Conservation (phyloP, 768 basidiomycete genomes). For the Amanita exitialis region DNA sequence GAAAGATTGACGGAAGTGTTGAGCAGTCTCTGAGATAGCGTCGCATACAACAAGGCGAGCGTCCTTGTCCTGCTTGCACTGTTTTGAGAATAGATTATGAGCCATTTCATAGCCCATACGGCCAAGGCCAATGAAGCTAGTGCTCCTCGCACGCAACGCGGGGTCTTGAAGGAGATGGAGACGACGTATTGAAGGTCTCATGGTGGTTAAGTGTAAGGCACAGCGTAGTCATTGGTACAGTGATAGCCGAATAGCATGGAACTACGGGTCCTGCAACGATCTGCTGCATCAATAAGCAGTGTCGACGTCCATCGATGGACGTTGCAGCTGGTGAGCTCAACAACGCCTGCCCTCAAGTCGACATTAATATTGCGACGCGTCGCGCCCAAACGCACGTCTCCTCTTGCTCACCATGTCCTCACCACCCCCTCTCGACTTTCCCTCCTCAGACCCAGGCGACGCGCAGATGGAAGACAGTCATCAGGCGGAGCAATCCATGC, state of each 20-base stretch:
- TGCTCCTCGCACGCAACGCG: conserved; percentile 34
- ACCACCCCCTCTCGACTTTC: conserved; percentile 54
- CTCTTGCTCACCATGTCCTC: conserved; percentile 43
- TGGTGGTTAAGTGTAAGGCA: conserved; percentile 14
- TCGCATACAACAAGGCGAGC: conserved; percentile 73
- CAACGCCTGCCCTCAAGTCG: conserved; percentile 35
- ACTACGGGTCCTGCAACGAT: too few relatives aligned
- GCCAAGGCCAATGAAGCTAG: conserved; percentile 80
- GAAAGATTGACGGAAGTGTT: conserved; percentile 47
- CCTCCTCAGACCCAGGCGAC: conserved; percentile 49
- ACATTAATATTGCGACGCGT: conserved; percentile 38
- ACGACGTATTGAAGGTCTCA: conserved; percentile 40
- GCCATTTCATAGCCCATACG: conserved; percentile 87
- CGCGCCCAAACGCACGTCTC: too few relatives aligned
- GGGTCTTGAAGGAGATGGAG: conserved; percentile 30
- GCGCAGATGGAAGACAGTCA: conserved; percentile 38
- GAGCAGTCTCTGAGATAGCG: conserved; percentile 48
- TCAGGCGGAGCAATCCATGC: conserved; percentile 24
- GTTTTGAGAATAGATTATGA: conserved; percentile 74
- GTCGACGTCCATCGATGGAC: too few relatives aligned
- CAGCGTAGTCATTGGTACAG: background rate
- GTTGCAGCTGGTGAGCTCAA: background rate
- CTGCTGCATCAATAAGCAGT: too few relatives aligned
- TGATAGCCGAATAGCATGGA: too few relatives aligned
- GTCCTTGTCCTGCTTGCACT: conserved; percentile 39